phyloP scores from a whole-genome alignment of 2,329 filamentous ascomycete species.

The Monosporascus sp. region DNA sequence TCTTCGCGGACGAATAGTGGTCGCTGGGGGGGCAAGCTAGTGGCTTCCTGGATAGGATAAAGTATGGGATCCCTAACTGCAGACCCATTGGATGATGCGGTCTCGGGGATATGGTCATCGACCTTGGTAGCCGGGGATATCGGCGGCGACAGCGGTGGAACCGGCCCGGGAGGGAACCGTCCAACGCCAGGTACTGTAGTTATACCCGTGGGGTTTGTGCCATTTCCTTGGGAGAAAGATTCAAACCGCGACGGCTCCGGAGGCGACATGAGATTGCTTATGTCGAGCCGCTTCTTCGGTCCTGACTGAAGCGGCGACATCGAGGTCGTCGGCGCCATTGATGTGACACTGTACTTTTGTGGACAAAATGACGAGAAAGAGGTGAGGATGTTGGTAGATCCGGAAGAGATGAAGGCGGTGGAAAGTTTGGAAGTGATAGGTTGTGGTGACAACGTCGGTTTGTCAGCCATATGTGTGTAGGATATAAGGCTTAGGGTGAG shows the following conservation, averaged over 20 bases:
- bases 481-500: constrained; percentile 5
- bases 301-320: constrained; percentile 9
- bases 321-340: constrained; percentile 13
- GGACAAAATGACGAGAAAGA: no score
- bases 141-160: constrained; percentile 49
- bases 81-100: constrained; percentile 23
- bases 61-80: constrained; percentile 51
- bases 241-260: constrained; percentile 50
- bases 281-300: constrained; percentile 39
- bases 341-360: not conserved
- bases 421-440: not conserved
- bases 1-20: constrained; percentile 45
- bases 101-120: constrained; percentile 24
- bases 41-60: constrained; percentile 43
- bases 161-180: constrained; percentile 31
- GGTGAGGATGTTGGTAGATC: not conserved
- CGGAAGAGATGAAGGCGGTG: constrained; percentile 9
- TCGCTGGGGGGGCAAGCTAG: constrained; percentile 36
- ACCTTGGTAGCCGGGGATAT: constrained; percentile 47
- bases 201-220: constrained; percentile 17
- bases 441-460: constrained; percentile 5
- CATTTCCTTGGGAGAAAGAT: constrained; percentile 38
- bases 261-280: constrained; percentile 56
- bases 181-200: constrained; percentile 20
- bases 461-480: constrained; percentile 12